A percentile compares a stretch with the other conserved stretches of the same genome.
These are phyloP conservation scores for Cichorium intybus DNA, from an alignment of 140 eudicot genomes.

Conservation along the genomic window DNA sequence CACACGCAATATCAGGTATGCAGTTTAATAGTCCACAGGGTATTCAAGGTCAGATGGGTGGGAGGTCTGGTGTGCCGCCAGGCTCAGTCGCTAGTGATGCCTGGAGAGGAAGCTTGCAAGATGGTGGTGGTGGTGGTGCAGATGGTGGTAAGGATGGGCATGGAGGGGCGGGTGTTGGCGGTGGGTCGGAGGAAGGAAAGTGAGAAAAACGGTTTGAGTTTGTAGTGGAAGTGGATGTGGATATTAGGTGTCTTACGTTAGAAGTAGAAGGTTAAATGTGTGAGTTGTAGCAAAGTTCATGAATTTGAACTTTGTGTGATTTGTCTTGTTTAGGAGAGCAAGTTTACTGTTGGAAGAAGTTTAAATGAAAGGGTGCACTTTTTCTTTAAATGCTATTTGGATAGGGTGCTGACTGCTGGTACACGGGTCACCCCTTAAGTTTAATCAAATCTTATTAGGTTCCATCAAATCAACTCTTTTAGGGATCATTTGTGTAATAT, in stretches of 20 bases:
- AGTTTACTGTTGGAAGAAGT: background rate
- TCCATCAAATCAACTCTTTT: no score
- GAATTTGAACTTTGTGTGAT: constrained; percentile 12
- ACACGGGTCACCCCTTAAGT: no score
- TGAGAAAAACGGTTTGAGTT: background rate
- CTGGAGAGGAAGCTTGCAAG: constrained; percentile 51
- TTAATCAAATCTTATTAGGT: no score
- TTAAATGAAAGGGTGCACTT: constrained; percentile 4
- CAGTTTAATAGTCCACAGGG: constrained; percentile 45
- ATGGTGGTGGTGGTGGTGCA: constrained; percentile 35
- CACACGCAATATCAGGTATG: constrained; percentile 52
- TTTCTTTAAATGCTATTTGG: background rate
- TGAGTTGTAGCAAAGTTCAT: constrained; percentile 16
- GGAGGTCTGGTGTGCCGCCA: constrained; percentile 41
- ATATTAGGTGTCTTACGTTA: constrained; percentile 31
- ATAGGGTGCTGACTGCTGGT: no score
- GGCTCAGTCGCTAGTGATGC: constrained; percentile 37
- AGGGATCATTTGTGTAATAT: no score
- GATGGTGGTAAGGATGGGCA: constrained; percentile 46
- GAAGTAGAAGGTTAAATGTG: constrained; percentile 38
- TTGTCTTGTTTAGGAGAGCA: background rate
- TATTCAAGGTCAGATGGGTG: constrained; percentile 49
- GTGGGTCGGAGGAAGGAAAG: constrained; percentile 31
- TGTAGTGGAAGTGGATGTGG: constrained; percentile 28
- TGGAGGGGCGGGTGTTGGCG: constrained; percentile 33